Evolutionary conservation across 2,329 filamentous ascomycete genomes (phyloP).

Genomic region (Domatiomyces catenatus): DNA sequence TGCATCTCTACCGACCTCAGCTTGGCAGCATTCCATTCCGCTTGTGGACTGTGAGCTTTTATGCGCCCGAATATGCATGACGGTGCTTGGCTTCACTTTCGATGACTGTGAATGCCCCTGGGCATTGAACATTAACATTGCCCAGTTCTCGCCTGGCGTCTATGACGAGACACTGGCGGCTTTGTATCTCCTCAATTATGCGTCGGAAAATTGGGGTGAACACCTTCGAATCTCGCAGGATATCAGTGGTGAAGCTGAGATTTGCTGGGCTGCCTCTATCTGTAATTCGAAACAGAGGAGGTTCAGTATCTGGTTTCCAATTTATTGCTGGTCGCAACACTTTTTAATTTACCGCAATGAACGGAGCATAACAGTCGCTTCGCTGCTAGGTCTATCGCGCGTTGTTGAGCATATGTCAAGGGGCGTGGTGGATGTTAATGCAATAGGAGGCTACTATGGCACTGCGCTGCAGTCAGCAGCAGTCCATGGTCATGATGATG

Average conservation of each 20-base stretch:
- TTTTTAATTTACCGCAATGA: not conserved
- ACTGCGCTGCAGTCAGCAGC: conserved; percentile 12
- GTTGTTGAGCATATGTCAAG: not conserved
- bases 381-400: not conserved
- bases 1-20: not conserved
- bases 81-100: not conserved
- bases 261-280: not conserved
- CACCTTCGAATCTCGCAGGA: not conserved
- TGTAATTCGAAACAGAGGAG: not conserved
- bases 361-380: not conserved
- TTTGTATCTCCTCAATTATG: not conserved
- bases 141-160: not conserved
- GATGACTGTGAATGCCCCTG: not conserved
- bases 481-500: conserved; percentile 8
- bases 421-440: conserved; percentile 1
- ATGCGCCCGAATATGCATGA: not conserved
- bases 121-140: not conserved
- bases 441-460: conserved; percentile 9
- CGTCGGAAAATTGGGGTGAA: not conserved
- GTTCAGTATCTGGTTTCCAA: not conserved
- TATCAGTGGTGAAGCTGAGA: not conserved
- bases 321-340: not conserved
- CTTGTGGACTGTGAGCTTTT: not conserved
- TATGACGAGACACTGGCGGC: not conserved
- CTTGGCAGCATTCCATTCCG: not conserved